These are phyloP conservation scores for Hypoxylon sp. DNA, from an alignment of 2,329 filamentous ascomycete species.

Conservation along the genomic window DNA sequence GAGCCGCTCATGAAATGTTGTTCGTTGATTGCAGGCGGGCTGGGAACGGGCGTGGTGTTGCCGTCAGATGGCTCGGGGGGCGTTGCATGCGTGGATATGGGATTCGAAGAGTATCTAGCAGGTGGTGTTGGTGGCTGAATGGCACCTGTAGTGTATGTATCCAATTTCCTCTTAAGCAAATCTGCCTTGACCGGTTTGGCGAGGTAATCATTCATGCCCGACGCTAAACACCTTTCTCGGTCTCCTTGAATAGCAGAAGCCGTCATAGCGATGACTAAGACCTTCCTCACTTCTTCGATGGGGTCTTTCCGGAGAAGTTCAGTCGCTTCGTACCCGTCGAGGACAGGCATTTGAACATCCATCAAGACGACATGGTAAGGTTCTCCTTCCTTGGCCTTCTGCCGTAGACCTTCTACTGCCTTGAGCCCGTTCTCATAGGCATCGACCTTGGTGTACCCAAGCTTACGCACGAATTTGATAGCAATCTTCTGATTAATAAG, in stretches of 20 bases:
- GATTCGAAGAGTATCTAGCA: slow-evolving; percentile 42
- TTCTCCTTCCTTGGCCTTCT: slow-evolving; percentile 76
- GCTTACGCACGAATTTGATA: slow-evolving; percentile 87
- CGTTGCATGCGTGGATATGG: slow-evolving; percentile 27
- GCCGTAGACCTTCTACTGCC: slow-evolving; percentile 87
- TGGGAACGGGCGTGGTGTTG: slow-evolving; percentile 44
- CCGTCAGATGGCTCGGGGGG: slow-evolving; percentile 27
- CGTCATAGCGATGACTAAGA: slow-evolving; percentile 98
- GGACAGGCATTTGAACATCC: slow-evolving; percentile 96
- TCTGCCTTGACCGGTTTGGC: slow-evolving; percentile 95
- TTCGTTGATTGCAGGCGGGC: slow-evolving; percentile 38
- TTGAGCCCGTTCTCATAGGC: slow-evolving; percentile 92
- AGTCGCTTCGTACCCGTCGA: slow-evolving; percentile 94
- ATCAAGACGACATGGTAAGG: slow-evolving; percentile 94
- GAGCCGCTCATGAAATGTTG: slow-evolving; percentile 42
- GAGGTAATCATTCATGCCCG: slow-evolving; percentile 97
- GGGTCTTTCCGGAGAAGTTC: slow-evolving; percentile 83
- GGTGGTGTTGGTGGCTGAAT: slow-evolving; percentile 53
- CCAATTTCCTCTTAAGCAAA: slow-evolving; percentile 86
- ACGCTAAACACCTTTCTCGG: slow-evolving; percentile 93
- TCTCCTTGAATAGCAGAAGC: slow-evolving; percentile 95
- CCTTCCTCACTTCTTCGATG: slow-evolving; percentile 81
- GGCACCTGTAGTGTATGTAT: slow-evolving; percentile 65
- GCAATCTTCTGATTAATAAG: slow-evolving; percentile 95
- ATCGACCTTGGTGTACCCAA: slow-evolving; percentile 85